Base-by-base conservation (phyloP, 768 basidiomycete species). In the Tricholoma sp. region DNA sequence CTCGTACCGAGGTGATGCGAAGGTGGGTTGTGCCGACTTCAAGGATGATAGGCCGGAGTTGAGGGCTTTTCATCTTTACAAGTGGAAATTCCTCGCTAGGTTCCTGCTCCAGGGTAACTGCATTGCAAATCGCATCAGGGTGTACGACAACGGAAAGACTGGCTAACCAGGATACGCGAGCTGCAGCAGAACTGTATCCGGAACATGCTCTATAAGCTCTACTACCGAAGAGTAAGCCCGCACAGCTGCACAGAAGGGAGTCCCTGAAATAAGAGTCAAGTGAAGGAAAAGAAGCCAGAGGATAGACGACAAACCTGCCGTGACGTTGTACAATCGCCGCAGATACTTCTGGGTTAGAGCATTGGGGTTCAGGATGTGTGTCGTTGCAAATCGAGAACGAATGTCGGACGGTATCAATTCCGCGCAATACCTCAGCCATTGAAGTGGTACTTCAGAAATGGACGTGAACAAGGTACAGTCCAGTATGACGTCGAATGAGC, bases 401-500 rank as follows among this genome's bases (percentile, higher is more conserved):
- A 91, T 79, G 58, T 93, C 89, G 22, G 69, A 67, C 5, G 92
- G 90, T 54, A 89, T 81, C 18, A 90, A 73, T 66, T 92, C 89
- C 11, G 84, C 80, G 58, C 88, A 86, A 54, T 83, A 87, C 69
- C 88, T 90, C 47, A 93, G 66, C 88, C 88, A 91, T 59, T 89
- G 86, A 8, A 89, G 73, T 0, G 93, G 92, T 7, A 93, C 75
- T 69, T 93, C 89, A 0, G 90, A 89, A 9, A 80, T 78, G 2
- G 86, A 77, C 3, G 83, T 79, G 67, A 94, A 93, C 8, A 79
- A 80, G 34, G 91, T 93, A 71, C 87, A 92, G 63, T 95, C 92
- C 31, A 94, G 66, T 60, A 95, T 81, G 50, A 95, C 73, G 49
- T 92, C 88, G 65, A 86, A 90, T 3, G 66, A 57, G 27, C 78